Evolutionary conservation across 75 land plant species (phyloP), one percentile per base, ranked within the genome.

Genomic region (Isoetes taiwanensis): DNA sequence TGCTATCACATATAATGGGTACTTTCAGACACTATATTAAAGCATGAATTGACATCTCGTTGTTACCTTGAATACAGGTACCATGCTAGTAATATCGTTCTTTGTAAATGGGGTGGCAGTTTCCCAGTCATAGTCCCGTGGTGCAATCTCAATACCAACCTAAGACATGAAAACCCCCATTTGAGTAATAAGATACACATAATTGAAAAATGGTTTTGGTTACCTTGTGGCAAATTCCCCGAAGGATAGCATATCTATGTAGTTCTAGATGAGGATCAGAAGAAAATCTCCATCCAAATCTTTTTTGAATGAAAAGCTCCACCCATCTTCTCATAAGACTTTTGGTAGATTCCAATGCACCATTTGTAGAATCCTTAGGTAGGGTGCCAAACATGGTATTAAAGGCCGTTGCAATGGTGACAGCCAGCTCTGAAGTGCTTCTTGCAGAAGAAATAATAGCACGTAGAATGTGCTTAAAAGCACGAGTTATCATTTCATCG

Each of bases 211-310:
- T 9, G 9, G 39, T 37, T 14, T 37, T 9, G 9, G 14, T 9
- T 37, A 46, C 50, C 50, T 46, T 46, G n/a, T 46, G 23, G 16
- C 50, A 46, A 46, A 46, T 46, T n/a, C 50, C 50, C 4, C 50
- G 50, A 46, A 46, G 50, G 23, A 46, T 19, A 6, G 50, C 50
- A n/a, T 46, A 46, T 4, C 25, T 46, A 46, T 23, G 50, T 4
- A 46, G 50, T 19, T 46, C 25, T 46, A 46, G 16, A 16, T 23
- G 50, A 5, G 50, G 4, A 46, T 46, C 50, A 46, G 16, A 46
- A 16, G 50, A 16, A 4, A 46, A 23, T 46, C 25, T 46, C 50
- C 50, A 46, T 8, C 50, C 16, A 16, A 46, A 46, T 46, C 50
- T 46, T 23, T 6, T 23, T 6, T 6, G 12, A 8, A 46, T 23